Conservation (phyloP, 352 stramenopile species). For the Phytophthora multivora region DNA sequence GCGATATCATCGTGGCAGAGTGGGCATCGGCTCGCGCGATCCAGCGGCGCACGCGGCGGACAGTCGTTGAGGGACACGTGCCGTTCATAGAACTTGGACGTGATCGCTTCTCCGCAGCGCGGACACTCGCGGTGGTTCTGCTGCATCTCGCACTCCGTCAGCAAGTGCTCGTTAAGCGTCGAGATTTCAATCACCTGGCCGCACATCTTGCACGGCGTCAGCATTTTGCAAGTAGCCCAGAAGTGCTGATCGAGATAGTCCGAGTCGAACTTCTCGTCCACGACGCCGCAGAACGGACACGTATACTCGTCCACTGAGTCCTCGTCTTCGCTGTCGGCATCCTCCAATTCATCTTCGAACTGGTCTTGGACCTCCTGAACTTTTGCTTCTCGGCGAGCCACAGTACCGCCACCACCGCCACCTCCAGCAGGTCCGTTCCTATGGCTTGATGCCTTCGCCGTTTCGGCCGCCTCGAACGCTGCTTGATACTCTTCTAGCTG, state of each 20-base stretch:
- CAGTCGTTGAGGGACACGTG: conserved; percentile 83
- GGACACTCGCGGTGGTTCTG: conserved; percentile 83
- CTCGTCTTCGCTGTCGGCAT: conserved; percentile 63
- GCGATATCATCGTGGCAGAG: conserved; percentile 82
- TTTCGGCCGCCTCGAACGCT: conserved; percentile 79
- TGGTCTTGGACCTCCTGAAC: conserved; percentile 28
- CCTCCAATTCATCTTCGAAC: conserved; percentile 39
- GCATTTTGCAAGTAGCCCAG: conserved; percentile 91
- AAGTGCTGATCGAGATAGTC: conserved; percentile 93
- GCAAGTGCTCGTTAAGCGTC: conserved; percentile 89
- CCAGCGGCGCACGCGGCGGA: conserved; percentile 52
- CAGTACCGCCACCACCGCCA: conserved; percentile 3
- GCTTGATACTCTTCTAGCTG: conserved; percentile 92
- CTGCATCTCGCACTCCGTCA: conserved; percentile 88
- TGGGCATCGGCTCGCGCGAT: conserved; percentile 75
- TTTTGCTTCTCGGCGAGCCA: conserved; percentile 14
- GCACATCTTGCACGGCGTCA: conserved; percentile 93
- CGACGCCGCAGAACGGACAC: conserved; percentile 91
- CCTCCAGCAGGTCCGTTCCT: background rate
- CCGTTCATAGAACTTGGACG: conserved; percentile 81
- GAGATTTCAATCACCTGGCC: conserved; percentile 93
- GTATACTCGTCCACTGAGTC: conserved; percentile 86
- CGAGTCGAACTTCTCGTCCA: conserved; percentile 89
- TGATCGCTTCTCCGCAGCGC: conserved; percentile 86
- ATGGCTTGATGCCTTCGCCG: conserved; percentile 37